Conservation (phyloP, 2,329 filamentous ascomycete genomes). For the Tolypocladium guangdongense region DNA sequence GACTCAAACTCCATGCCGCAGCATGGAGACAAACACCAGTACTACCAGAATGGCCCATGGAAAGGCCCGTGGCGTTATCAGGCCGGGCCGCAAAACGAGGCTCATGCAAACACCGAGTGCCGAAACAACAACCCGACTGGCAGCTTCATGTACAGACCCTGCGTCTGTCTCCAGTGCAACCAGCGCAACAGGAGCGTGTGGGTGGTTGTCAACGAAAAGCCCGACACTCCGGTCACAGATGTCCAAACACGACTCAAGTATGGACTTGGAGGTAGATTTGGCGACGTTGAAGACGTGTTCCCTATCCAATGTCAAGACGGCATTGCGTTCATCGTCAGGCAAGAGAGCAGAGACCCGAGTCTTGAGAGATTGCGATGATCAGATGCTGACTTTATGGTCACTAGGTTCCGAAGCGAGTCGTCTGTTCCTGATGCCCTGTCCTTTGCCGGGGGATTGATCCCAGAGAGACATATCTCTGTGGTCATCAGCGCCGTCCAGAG, state of each 20-base stretch:
- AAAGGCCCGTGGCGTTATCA: background rate
- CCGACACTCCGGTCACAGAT: constrained; percentile 7
- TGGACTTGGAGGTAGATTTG: constrained; percentile 16
- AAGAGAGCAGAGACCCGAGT: background rate
- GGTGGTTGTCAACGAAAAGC: constrained; percentile 10
- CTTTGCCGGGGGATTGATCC: constrained; percentile 10
- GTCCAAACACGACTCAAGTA: constrained; percentile 17
- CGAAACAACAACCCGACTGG: constrained; percentile 10
- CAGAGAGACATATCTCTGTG: constrained; percentile 15
- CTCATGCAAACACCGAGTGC: constrained; percentile 4
- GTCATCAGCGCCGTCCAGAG: constrained; percentile 15
- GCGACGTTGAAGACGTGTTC: constrained; percentile 18
- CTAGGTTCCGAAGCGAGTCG: constrained; percentile 15
- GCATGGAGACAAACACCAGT: background rate
- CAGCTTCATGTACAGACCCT: constrained; percentile 15
- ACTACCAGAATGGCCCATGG: background rate
- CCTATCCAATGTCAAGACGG: constrained; percentile 1
- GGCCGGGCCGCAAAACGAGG: background rate
- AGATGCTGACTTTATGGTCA: background rate
- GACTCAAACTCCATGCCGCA: background rate
- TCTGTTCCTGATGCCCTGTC: constrained; percentile 16
- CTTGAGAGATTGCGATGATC: background rate
- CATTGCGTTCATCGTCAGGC: constrained; percentile 18
- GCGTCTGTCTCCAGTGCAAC: constrained; percentile 17
- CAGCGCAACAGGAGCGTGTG: constrained; percentile 19